Base-by-base conservation (phyloP, 805 yeast genomes). In the Wickerhamiella hasegawae region DNA sequence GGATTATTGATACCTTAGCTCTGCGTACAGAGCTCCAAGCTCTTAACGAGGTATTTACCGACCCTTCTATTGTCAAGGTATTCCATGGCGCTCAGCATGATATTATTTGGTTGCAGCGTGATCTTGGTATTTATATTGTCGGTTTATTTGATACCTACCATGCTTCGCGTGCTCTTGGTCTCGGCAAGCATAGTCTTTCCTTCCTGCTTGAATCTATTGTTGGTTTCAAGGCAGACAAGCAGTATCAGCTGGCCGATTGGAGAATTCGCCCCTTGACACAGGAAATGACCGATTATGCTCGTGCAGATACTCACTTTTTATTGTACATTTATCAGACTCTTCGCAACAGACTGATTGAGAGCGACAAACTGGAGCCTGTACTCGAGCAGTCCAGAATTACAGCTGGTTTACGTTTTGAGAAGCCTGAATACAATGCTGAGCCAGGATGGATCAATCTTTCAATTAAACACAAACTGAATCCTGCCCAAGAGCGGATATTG, bases 21-120 rank as follows among this genome's bases (percentile, higher is more conserved):
- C 63, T 90, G 24, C 62, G 95, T 38, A 81, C 78, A 27, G 80
- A 81, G 40, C 59, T 90, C 33, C 60, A 66, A 32, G 55, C 56
- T 1, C 59, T 90, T 37, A 90, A 90, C 57, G 63, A 59, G 30
- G 70, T 87, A 1, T 83, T 87, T 44, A 68, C 96, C 2, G 63
- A 90, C 55, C 96, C 97, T 0, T 45, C 58, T 4, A 74, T 87
- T 22, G 62, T 82, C 20, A 90, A 90, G 52, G 92, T 90, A 1
- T 73, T 90, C 45, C 99, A 90, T 54, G 99, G 99, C 41, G 94
- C 98, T 0, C 76, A 72, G 46, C 84, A 83, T 94, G 99, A 90
- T 62, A 79, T 90, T 3, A 75, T 83, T 31, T 90, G 99, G 99
- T 62, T 90, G 24, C 99, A 90, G 59, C 66, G 97, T 43, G 98